Base-by-base conservation (phyloP, 306 rosid species). In the Gleditsia sinensis region DNA sequence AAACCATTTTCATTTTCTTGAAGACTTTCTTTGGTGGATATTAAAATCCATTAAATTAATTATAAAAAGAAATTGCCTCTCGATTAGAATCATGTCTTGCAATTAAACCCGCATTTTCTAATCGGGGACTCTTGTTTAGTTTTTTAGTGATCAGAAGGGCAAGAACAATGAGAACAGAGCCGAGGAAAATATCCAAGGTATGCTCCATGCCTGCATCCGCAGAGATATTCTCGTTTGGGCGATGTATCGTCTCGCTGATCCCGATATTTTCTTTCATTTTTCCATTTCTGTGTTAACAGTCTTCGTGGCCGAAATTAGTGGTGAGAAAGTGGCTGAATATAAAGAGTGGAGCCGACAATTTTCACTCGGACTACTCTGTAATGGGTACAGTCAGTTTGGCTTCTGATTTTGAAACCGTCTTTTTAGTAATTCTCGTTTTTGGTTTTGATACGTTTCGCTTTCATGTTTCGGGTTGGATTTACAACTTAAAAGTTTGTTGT, bases 281-380 rank as follows among this genome's bases (percentile, higher is more conserved):
- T 36, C 46, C 9, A 2, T 7, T 60, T 42, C 48, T 1, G 40
- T 3, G 24, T 59, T 5, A 69, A 34, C 78, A 88, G 88, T 67
- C 88, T 54, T 84, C 94, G 23, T 94, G 98, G 97, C 83, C 92
- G 9, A 85, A 82, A 76, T 59, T 64, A 33, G 81, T 85, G 2
- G 82, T 73, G 74, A 88, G 78, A 65, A 90, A 91, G 76, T 94
- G 95, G 97, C 83, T 92, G 0, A 90, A 83, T 79, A 67, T 78
- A 16, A 93, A 81, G 54, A 86, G 46, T 50, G 77, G 78, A 32
- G 78, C 76, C 0, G 84, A 84, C 43, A 86, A 79, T 53, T 89
- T 86, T 67, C 64, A 67, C 48, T 82, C 92, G 55, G 91, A 87
- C 3, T 80, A 76, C 48, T 54, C 69, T 1, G 5, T 64, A 3